phyloP scores from a whole-genome alignment of 2,329 filamentous ascomycete species.

The Didymella exigua region DNA sequence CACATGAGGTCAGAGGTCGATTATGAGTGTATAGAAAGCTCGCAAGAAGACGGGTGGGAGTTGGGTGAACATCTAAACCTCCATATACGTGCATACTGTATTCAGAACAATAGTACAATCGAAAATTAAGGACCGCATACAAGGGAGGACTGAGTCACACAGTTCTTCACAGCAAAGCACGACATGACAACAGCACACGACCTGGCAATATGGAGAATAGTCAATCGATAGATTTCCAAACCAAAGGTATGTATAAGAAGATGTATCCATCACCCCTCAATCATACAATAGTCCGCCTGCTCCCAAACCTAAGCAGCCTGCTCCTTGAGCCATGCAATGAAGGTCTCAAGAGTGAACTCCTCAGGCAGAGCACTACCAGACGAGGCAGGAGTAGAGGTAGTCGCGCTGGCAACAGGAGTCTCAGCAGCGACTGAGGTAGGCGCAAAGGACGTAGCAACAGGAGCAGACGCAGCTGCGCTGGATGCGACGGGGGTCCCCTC shows the following conservation, averaged over 20 bases:
- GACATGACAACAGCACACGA: neutral
- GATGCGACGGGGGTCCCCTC: slow-evolving; percentile 9
- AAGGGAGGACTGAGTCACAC: too few species aligned
- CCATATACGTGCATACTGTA: too few species aligned
- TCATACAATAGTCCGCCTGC: neutral
- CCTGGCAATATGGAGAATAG: neutral
- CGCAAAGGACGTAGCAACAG: slow-evolving; percentile 7
- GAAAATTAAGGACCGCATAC: too few species aligned
- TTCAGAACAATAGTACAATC: too few species aligned
- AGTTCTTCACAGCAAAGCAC: too few species aligned
- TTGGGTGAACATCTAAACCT: too few species aligned
- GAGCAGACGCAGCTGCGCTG: neutral
- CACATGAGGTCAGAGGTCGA: neutral
- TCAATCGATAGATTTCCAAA: slow-evolving; percentile 3
- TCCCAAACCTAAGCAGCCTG: slow-evolving; percentile 17
- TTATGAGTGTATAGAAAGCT: neutral
- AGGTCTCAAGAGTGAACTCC: slow-evolving; percentile 32
- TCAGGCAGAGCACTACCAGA: slow-evolving; percentile 27
- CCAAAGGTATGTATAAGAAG: slow-evolving; percentile 16
- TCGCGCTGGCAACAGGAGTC: slow-evolving; percentile 7
- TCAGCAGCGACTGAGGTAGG: slow-evolving; percentile 26
- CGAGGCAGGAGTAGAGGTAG: slow-evolving; percentile 13
- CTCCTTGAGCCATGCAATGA: slow-evolving; percentile 33
- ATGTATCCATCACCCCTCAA: neutral
- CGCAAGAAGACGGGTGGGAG: neutral